Evolutionary conservation across 2,329 filamentous ascomycete species (phyloP).

Genomic region (Chaetomium sp.): DNA sequence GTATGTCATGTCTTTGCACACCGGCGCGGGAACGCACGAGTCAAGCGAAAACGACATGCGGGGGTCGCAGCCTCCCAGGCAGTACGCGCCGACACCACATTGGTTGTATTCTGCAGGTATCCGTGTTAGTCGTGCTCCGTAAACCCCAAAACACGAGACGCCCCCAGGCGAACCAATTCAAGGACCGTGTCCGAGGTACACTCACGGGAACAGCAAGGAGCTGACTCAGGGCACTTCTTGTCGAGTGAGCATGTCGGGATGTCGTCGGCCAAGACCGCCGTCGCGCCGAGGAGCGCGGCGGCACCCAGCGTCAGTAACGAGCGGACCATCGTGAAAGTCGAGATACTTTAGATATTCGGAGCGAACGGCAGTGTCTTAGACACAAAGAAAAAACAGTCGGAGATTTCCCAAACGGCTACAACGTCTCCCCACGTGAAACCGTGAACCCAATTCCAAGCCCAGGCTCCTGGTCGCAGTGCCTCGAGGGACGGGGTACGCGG

Average conservation of each 20-base stretch:
- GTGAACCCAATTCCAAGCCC: too few species aligned
- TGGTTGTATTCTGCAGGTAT: slow-evolving; percentile 69
- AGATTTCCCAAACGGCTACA: too few species aligned
- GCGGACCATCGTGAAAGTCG: slow-evolving; percentile 20
- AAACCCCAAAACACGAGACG: too few species aligned
- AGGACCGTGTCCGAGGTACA: slow-evolving; percentile 33
- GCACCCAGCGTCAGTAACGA: slow-evolving; percentile 31
- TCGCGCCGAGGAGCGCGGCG: slow-evolving; percentile 33
- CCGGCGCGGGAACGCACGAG: slow-evolving; percentile 76
- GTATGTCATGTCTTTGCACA: slow-evolving; percentile 70
- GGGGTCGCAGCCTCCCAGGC: slow-evolving; percentile 90
- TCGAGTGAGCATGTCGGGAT: slow-evolving; percentile 39
- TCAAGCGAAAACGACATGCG: slow-evolving; percentile 75
- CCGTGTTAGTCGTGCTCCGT: slow-evolving; percentile 10
- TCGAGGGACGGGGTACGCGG: too few species aligned
- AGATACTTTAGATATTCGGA: not conserved
- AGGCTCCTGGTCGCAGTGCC: too few species aligned
- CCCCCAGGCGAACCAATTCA: too few species aligned
- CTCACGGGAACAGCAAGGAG: slow-evolving; percentile 78
- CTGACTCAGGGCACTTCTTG: slow-evolving; percentile 61
- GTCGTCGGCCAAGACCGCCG: slow-evolving; percentile 31
- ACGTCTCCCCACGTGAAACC: too few species aligned
- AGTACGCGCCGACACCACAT: slow-evolving; percentile 91
- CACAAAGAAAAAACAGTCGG: not conserved
- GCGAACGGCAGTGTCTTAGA: not conserved